Base-by-base conservation (phyloP, 2,329 filamentous ascomycete genomes). In the Aspergillus nomiae region DNA sequence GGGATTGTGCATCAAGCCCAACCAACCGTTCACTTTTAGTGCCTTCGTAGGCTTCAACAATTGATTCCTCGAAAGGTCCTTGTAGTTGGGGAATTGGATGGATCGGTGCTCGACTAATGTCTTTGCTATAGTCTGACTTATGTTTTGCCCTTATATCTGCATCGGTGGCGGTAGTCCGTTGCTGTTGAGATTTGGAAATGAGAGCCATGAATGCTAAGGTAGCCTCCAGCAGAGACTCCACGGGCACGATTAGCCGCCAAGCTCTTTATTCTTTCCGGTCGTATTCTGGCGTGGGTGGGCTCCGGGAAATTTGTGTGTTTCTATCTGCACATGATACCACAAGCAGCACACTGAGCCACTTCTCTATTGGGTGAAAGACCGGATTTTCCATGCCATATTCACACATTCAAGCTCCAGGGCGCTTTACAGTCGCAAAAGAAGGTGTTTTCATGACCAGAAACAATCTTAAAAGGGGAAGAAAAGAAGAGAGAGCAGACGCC, bases 1-100 rank as follows among this genome's bases (percentile, higher is more conserved):
- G 86, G 9, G 76, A 70, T 59, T 77, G 74, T 10, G 78, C 75
- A 66, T 82, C 78, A 26, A 79, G 66, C 3, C 76, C 66, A 16
- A 79, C 73, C 6, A 75, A 64, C 68, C 74, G 71, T 14, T 77
- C 65, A 34, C 61, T 65, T 11, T 63, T 61, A 10, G 66, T 56
- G 19, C 64, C 66, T 38, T 73, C 62, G 26, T 69, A 66, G 12
- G 78, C 73, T 65, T 82, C 80, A 19, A 75, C 48, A 57, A 82
- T 80, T 5, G 80, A 82, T 67, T 82, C 80, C 63, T 81, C 79
- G 63, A 82, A 82, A 0, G 80, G 77, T 5, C 78, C 78, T 65
- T 81, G 80, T 12, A 82, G 67, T 58, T 80, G 75, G n/a, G 72
- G 56, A 48, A 82, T 76, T 6, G 80, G 80, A 65, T 82, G 80